Evolutionary conservation across 2,329 filamentous ascomycete species (phyloP), one percentile per base, ranked within the genome.

Genomic region (Fusarium bactridioides): DNA sequence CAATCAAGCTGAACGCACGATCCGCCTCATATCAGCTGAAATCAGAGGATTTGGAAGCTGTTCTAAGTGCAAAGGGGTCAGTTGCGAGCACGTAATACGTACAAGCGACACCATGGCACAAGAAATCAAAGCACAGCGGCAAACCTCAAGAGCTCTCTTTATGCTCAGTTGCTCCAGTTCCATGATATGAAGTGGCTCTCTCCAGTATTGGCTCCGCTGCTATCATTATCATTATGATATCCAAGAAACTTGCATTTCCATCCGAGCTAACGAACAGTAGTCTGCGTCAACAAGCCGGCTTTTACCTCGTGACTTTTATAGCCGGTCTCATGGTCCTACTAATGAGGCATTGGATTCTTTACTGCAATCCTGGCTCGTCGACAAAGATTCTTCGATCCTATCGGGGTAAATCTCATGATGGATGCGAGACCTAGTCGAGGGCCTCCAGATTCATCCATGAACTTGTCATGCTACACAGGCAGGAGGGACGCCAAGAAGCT

Each of bases 141-240:
- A 43, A 54, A 40, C 53, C 27, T 53, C 41, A 57, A 51, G 38
- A 55, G 43, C 29, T 58, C 43, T 56, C 71, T 74, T 69, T 67
- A 63, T 57, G 54, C 48, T 33, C 66, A 37, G 55, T 62, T 67
- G 50, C 55, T 67, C 66, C 64, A 65, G 67, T 13, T 55, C 44
- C 57, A 45, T 25, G 61, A 43, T 48, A 51, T 63, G n/a, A 27
- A 76, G 61, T 69, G 58, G 71, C 58, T 67, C 70, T 64, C 68
- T 70, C 64, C 51, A 43, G 37, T 27, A 35, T 54, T 35, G 50
- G 21, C 63, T 68, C 64, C 64, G 50, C 57, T 68, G 40, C 16
- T n/a, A 35, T 51, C 61, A 50, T 29, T 25, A 51, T 40, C 23
- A 45, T 23, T 19, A 29, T 33, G 40, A 41, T 53, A 47, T 54